Evolutionary conservation across 179 eudicot genomes (phyloP), one percentile per base, ranked within the genome.

Genomic region (Camellia oleifera): DNA sequence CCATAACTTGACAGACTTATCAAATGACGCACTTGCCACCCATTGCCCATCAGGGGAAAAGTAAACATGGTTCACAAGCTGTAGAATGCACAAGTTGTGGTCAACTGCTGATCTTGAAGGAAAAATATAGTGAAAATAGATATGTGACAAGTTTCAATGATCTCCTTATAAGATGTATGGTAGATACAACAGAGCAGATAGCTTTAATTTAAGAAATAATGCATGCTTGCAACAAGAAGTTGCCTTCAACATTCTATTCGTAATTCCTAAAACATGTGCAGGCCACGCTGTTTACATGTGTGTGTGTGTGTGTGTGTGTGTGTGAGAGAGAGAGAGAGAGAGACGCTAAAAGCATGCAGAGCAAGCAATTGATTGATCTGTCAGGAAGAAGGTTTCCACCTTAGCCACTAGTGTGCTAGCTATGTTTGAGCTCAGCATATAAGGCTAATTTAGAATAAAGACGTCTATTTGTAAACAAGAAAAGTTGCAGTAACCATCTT

Each of bases 21-120:
- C 99, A 83, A 94, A 96, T 67, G 99, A 92, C 58, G 97, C 99
- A 87, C 97, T 96, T 14, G 99, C 99, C 32, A 96, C 82, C 98
- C 99, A 96, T 86, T 85, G 90, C 68, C 99, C 98, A 88, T 94
- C 98, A 26, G 99, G 98, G 69, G 99, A 94, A 76, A 96, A 96
- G 85, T 94, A 94, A 78, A 96, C 98, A 82, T 92, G 97, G 83
- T 94, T 94, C 83, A 94, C 98, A 54, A 90, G 93, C 99, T 94
- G 89, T 79, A 82, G 10, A 77, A 72, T 63, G 76, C 32, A 58
- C 46, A 58, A 64, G 48, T 56, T 23, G 5, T 62, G 63, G 66
- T 76, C 60, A 75, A 48, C 61, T 23, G 46, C 23, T 40, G 61
- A 76, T 70, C 61, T 72, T 14, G 68, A 76, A 73, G 54, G 64